phyloP scores from a whole-genome alignment of 78 protist species.

The Planoprotostelium fungivorum region DNA sequence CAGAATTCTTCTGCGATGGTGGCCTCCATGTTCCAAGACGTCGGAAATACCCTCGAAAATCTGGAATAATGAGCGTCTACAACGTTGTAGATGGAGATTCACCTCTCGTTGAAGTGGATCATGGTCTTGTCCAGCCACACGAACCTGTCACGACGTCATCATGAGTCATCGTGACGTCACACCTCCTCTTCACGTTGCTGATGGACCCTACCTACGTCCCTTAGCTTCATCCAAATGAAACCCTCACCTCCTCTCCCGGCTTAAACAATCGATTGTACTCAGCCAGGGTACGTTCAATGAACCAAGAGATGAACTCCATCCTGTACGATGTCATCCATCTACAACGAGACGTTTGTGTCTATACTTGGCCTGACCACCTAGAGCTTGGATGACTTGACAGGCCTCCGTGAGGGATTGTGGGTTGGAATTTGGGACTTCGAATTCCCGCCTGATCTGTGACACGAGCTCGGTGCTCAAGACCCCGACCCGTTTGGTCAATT shows the following conservation, averaged over 20 bases:
- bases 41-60: conserved; percentile 41
- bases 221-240: too few species aligned
- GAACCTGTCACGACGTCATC: too few species aligned
- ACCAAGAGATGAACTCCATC: background rate
- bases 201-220: background rate
- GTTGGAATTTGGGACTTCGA: background rate
- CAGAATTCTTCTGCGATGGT: conserved; percentile 47
- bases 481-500: background rate
- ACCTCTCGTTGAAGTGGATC: background rate
- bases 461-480: background rate
- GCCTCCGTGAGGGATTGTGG: background rate
- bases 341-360: background rate
- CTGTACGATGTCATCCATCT: background rate
- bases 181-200: background rate
- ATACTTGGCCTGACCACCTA: background rate
- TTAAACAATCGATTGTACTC: background rate
- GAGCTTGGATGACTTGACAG: conserved; percentile 17
- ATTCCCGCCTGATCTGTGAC: background rate
- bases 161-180: too few species aligned
- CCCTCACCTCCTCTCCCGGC: background rate
- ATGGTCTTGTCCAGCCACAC: background rate
- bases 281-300: background rate
- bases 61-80: background rate
- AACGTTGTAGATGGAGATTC: background rate
- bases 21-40: conserved; percentile 52